Evolutionary conservation across 371 early-diverging fungal genomes (phyloP), one percentile per base, ranked within the genome.

Genomic region (Mortierella sp.): DNA sequence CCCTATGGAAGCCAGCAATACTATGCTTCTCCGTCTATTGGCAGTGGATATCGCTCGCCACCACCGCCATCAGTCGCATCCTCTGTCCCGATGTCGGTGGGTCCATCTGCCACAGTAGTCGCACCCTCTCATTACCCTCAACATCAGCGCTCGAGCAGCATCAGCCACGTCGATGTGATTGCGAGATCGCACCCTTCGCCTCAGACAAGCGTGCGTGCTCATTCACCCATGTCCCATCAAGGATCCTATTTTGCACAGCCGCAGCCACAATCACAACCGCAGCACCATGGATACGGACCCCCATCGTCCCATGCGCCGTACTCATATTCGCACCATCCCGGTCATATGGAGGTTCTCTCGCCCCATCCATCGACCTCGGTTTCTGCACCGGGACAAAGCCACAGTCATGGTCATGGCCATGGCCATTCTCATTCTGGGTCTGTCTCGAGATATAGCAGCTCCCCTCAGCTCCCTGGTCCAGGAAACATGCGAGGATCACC

Each of bases 131-230:
- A 52, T n/a, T 66, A 64, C 23, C 44, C 65, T 4, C 62, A 61
- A 2, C 72, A 72, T 23, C 73, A 73, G 30, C 57, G 73, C 2
- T 66, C 73, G 14, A 63, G 68, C 30, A 73, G 73, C 31, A 58
- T 67, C 19, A 48, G 68, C 49, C 55, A 55, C 21, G 31, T 37
- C 17, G 73, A 73, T 41, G 61, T 63, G 44, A 43, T 41, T 3
- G 28, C 67, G 15, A 46, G 68, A 14, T 59, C 73, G 2, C 60
- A 64, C 3, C 61, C 52, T 2, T 72, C 72, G 32, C 73, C 73
- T 8, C 67, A 58, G 55, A 15, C 54, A 48, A 48, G 43, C 34
- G 21, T 32, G 4, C 60, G 61, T 31, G 56, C 69, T 12, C 70
- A 46, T 43, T 75, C 76, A 3, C 69, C 65, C 11, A 60, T 69